Conservation (phyloP, 768 basidiomycete genomes). For the Podaxis pistillaris region DNA sequence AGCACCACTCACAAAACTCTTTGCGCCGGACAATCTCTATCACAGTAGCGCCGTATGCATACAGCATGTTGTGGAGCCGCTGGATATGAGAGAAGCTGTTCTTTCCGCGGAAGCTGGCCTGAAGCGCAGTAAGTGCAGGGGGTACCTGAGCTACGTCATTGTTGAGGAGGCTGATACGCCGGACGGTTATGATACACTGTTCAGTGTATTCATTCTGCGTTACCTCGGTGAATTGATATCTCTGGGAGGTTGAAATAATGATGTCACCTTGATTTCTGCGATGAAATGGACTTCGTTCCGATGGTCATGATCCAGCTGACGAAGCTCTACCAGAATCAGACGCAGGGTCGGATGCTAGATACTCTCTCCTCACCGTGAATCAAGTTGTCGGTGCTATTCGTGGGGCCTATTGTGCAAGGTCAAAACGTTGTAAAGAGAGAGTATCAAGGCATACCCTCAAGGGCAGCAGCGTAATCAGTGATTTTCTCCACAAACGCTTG, state of each 20-base stretch:
- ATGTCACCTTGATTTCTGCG: slow-evolving; percentile 50
- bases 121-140: slow-evolving; percentile 57
- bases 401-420: slow-evolving; percentile 21
- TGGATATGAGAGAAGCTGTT: slow-evolving; percentile 91
- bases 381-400: neutral
- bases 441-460: slow-evolving; percentile 45
- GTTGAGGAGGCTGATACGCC: slow-evolving; percentile 78
- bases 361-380: slow-evolving; percentile 6
- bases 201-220: slow-evolving; percentile 70
- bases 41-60: slow-evolving; percentile 89
- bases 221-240: slow-evolving; percentile 24
- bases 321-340: slow-evolving; percentile 47
- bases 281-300: slow-evolving; percentile 61
- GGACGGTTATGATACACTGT: slow-evolving; percentile 62
- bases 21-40: slow-evolving; percentile 89
- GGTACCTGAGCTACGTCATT: slow-evolving; percentile 78
- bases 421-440: slow-evolving; percentile 37
- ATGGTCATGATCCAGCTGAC: slow-evolving; percentile 58
- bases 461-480: slow-evolving; percentile 41
- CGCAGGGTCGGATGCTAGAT: neutral
- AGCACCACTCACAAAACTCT: slow-evolving; percentile 67
- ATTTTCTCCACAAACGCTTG: slow-evolving; percentile 60
- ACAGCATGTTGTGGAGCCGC: slow-evolving; percentile 84
- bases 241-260: neutral
- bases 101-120: slow-evolving; percentile 68